These are phyloP conservation scores for Astrephomene gubernaculifera DNA, from an alignment of 139 green algal species.

Conservation along the genomic window DNA sequence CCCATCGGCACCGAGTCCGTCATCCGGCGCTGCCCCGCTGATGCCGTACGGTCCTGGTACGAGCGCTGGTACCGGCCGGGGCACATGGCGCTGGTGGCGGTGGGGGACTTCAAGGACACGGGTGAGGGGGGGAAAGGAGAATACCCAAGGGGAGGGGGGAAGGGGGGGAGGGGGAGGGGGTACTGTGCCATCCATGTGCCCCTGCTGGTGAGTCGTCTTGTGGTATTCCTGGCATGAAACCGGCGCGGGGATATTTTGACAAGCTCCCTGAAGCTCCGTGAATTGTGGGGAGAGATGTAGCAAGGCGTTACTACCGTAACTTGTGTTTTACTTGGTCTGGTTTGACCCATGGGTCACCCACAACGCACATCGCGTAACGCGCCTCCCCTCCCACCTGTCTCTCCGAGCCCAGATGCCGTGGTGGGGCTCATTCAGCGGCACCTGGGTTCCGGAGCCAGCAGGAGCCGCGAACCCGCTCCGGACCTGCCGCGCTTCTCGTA, in stretches of 20 bases:
- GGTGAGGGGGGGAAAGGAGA: constrained; percentile 48
- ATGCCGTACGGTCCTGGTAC: constrained; percentile 78
- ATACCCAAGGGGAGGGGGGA: too few species aligned
- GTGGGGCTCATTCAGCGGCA: constrained; percentile 45
- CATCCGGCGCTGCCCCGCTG: constrained; percentile 67
- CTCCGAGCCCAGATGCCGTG: constrained; percentile 21
- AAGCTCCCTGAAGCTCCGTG: too few species aligned
- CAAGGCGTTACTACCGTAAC: too few species aligned
- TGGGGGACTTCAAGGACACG: constrained; percentile 80
- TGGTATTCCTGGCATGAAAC: too few species aligned
- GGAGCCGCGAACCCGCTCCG: constrained; percentile 19
- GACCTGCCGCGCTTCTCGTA: constrained; percentile 2
- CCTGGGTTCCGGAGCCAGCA: constrained; percentile 33
- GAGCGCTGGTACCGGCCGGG: constrained; percentile 83
- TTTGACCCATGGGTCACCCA: too few species aligned
- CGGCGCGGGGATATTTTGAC: too few species aligned
- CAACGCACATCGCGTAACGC: neutral
- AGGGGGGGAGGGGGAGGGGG: too few species aligned
- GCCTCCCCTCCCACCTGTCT: neutral
- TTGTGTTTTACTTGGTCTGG: too few species aligned
- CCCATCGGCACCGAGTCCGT: constrained; percentile 88
- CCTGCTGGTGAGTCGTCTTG: too few species aligned
- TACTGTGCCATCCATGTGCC: too few species aligned
- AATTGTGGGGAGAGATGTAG: too few species aligned
- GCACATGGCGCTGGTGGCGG: constrained; percentile 80